These are phyloP conservation scores for Steccherinum ochraceum DNA, from an alignment of 768 basidiomycete species.

Conservation along the genomic window DNA sequence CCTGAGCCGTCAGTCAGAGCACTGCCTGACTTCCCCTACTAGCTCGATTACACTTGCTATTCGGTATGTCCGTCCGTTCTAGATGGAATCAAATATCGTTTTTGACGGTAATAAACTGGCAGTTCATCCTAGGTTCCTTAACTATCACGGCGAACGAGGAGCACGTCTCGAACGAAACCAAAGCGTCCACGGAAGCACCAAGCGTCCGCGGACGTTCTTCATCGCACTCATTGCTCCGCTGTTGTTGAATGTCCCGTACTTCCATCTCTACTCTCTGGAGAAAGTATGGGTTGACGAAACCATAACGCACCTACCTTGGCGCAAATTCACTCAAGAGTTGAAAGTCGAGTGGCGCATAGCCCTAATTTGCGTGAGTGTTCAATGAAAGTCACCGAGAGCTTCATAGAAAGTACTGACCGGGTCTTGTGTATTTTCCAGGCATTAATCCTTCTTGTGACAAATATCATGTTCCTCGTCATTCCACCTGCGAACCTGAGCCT, in stretches of 20 bases:
- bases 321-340: neutral
- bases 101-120: too few species aligned
- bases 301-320: neutral
- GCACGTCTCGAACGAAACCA: neutral
- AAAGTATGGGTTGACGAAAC: neutral
- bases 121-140: neutral
- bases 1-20: neutral
- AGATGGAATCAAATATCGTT: too few species aligned
- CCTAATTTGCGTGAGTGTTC: neutral
- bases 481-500: neutral
- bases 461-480: neutral
- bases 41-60: neutral
- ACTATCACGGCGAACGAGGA: conserved; percentile 3
- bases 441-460: neutral
- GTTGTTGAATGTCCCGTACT: neutral
- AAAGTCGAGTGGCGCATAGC: neutral
- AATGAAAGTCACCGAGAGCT: neutral
- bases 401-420: neutral
- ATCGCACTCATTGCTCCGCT: neutral
- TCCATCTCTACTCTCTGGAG: neutral
- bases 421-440: neutral
- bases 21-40: neutral
- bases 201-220: neutral
- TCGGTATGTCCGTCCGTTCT: neutral
- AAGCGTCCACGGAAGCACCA: neutral